Base-by-base conservation (phyloP, 768 basidiomycete genomes). In the Mycena galericulata region DNA sequence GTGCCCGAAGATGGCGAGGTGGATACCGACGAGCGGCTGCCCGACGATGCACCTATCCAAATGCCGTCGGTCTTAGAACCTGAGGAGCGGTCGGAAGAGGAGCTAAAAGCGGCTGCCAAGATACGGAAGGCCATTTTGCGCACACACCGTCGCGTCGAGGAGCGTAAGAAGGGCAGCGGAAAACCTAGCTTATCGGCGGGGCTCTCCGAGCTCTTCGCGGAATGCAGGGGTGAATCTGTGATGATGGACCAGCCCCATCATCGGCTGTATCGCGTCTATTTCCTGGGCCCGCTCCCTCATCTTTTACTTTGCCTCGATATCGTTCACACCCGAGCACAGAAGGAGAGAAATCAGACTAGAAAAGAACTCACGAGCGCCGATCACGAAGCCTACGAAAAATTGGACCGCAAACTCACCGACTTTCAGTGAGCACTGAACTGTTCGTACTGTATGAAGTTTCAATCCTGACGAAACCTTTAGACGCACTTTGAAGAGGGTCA, bases 221-320 rank as follows among this genome's bases (percentile, higher is more conserved):
- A 71, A 64, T 20, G 76, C 38, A 46, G 45, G 6, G 51, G 3
- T 75, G 45, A 46, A 61, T 10, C 81, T 22, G 24, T 30, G 14
- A 26, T 32, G 0, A 67, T 67, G 58, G 83, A 81, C 38, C 57
- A 41, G 53, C 59, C 41, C 66, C 85, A 88, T 68, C 77, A 78
- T 14, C n/a, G n/a, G n/a, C 60, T 73, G 0, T 74, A 84, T 22
- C 78, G 79, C 24, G 62, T 73, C 0, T 73, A 83, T n/a, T 85
- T 83, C 71, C 73, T 78, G 26, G 79, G 80, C 3, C 79, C 79
- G 46, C 74, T 87, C 11, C 83, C 85, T 0, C 82, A 79, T 63
- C 71, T 86, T 32, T 73, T 85, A 7, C 68, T 83, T 7, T 84
- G 81, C 70, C 76, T 87, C 29, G 82, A 86, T 51, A 61, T 73